A percentile compares a stretch with the other conserved stretches of the same genome.
Conservation (phyloP, 1,139 yeast species). For the Protomyces arabidopsidicola region DNA sequence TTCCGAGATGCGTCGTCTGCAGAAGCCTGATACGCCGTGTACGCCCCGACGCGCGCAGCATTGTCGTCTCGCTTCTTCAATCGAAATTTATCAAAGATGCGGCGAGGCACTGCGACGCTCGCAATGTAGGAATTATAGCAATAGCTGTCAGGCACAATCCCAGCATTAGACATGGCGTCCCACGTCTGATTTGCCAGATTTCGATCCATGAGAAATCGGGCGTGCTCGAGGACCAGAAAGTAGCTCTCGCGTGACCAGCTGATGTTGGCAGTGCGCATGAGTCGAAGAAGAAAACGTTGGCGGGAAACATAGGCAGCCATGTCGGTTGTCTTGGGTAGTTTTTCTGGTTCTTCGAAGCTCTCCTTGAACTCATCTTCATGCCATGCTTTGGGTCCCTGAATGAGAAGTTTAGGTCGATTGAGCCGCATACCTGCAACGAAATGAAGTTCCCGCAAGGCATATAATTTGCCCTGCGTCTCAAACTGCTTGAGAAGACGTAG, state of each 20-base stretch:
- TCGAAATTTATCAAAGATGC: not conserved
- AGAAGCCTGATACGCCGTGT: not conserved
- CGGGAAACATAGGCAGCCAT: not conserved
- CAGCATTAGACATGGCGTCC: constrained; percentile 4
- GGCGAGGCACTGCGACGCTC: constrained; percentile 6
- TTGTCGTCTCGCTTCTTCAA: not conserved
- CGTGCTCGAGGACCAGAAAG: not conserved
- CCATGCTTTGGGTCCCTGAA: not conserved
- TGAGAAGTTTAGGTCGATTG: not conserved
- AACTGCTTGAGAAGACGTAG: not conserved
- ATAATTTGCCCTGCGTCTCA: not conserved
- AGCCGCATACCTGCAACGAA: not conserved
- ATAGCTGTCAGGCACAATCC: constrained; percentile 7
- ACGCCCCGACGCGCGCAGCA: too few relatives aligned
- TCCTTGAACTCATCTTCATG: not conserved
- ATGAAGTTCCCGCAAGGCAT: not conserved
- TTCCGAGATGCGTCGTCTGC: constrained; percentile 4
- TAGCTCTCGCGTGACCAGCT: not conserved
- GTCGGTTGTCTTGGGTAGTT: not conserved
- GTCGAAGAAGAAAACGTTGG: not conserved
- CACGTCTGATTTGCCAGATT: not conserved
- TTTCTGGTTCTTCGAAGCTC: not conserved
- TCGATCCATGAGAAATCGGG: not conserved
- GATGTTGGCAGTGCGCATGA: not conserved
- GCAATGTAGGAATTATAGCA: constrained; percentile 23